Evolutionary conservation across 208 protist species (phyloP).

Genomic region (Cochliopodium minus): DNA sequence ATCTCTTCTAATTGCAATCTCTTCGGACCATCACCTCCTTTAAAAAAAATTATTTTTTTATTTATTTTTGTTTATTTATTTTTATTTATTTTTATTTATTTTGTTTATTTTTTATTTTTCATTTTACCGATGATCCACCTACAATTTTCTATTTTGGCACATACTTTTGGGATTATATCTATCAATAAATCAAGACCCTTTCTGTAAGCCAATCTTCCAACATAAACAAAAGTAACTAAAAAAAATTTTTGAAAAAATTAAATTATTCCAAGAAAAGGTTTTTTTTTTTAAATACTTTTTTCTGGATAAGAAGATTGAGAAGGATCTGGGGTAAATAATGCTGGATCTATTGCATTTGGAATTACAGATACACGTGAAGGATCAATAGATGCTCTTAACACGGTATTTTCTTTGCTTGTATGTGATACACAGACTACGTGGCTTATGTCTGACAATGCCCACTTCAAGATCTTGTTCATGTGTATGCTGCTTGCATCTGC

Average conservation of each 20-base stretch:
- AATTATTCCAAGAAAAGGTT: no score
- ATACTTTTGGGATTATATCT: slow-evolving; percentile 83
- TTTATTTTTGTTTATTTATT: no score
- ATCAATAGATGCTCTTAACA: slow-evolving; percentile 69
- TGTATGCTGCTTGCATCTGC: slow-evolving; percentile 72
- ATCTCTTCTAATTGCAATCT: slow-evolving; percentile 81
- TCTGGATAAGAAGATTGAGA: no score
- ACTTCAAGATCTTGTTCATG: slow-evolving; percentile 89
- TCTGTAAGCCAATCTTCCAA: slow-evolving; percentile 83
- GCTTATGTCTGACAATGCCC: slow-evolving; percentile 69
- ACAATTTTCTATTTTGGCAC: no score
- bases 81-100: no score
- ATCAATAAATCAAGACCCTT: slow-evolving; percentile 87
- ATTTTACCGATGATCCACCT: no score
- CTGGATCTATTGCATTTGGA: slow-evolving; percentile 85
- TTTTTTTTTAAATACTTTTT: no score
- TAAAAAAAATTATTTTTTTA: slow-evolving; percentile 75
- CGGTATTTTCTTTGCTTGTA: slow-evolving; percentile 89
- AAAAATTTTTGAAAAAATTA: no score
- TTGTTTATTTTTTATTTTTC: no score
- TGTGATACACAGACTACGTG: slow-evolving; percentile 95
- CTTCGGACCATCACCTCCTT: slow-evolving; percentile 88
- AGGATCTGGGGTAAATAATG: slow-evolving; percentile 48
- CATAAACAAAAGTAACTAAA: slow-evolving; percentile 77
- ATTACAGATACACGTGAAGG: slow-evolving; percentile 81